Evolutionary conservation across 805 yeast genomes (phyloP), one percentile per base, ranked within the genome.

Genomic region (Cyberlindnera euphorbiae): DNA sequence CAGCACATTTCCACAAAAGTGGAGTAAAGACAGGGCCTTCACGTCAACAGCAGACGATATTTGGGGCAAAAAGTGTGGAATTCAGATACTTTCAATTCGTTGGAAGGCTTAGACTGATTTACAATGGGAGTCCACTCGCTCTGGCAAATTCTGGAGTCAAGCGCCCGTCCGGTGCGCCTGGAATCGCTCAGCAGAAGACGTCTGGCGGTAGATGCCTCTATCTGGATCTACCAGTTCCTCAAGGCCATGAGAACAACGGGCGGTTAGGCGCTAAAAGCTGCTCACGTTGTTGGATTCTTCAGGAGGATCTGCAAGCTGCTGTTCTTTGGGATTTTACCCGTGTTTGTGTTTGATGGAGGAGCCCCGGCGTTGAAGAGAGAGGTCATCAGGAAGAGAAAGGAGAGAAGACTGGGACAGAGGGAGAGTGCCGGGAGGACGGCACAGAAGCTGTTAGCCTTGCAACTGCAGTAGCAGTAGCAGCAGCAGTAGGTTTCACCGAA

Each of bases 81-180:
- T n/a, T n/a, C n/a, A n/a, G n/a, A n/a, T n/a, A n/a, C n/a, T n/a
- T n/a, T n/a, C n/a, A n/a, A n/a, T n/a, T n/a, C n/a, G n/a, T n/a
- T n/a, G n/a, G n/a, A n/a, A n/a, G n/a, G n/a, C n/a, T n/a, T n/a
- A n/a, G n/a, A n/a, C n/a, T n/a, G n/a, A n/a, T n/a, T n/a, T n/a
- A n/a, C n/a, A n/a, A 90, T 93, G 99, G 99, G 99, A 65, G 99
- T 93, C 31, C 86, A 85, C 50, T 84, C 93, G 7, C 73, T 93
- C 32, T 93, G 99, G 99, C 87, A 80, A 33, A 78, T 93, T 9
- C 67, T 90, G 3, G 94, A 87, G 6, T 94, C 96, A 0, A 75
- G 90, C 0, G 93, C 97, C 0, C 69, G 83, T 33, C 96, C 99
- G 0, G 95, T 93, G 2, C 71, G 90, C 36, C 69, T 93, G 19